Evolutionary conservation across 148 eudicot species (phyloP), one percentile per base, ranked within the genome.

Genomic region (Rhododendron henanense): DNA sequence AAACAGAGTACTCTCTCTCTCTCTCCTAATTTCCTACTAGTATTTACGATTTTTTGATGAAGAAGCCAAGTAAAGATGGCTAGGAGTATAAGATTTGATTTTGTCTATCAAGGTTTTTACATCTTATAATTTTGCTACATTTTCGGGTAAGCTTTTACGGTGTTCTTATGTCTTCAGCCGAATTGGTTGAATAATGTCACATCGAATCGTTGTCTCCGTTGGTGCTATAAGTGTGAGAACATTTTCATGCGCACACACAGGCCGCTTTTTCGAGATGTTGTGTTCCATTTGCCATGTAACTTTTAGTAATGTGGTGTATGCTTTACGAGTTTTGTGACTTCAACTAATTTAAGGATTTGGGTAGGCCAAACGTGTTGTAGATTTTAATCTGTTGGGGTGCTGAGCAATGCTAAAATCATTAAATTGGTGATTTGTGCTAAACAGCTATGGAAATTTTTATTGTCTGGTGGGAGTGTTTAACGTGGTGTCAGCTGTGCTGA

Each of bases 1-100:
- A 47, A 89, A 89, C 47, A 83, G 89, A 86, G 91, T 89, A 84
- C 13, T 14, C 7, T 5, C 75, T 69, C 28, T 15, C 11, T 37
- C 7, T 3, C 41, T 23, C 3, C 15, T 53, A 53, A 21, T 37
- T 25, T 18, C 25, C 35, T 53, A 53, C 57, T 53, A 41, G 57
- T 23, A 2, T n/a, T 10, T 45, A 4, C 76, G 51, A 39, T 83
- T 74, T 25, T 63, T 53, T 73, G 35, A 25, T 84, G 11, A 75
- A 13, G 7, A 9, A 31, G 3, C 23, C 3, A 79, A 83, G 13
- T 16, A 10, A 21, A 37, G 10, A 6, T 61, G 69, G 23, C n/a
- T 21, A 21, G n/a, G 57, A 51, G 57, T 14, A 51, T 51, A 57
- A 57, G 21, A 2, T 59, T 5, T 21, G 25, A 6, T 61, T 61